A percentile compares a stretch with the other conserved stretches of the same genome.
Conservation (phyloP, 805 yeast species). For the Zygosaccharomyces lentus region DNA sequence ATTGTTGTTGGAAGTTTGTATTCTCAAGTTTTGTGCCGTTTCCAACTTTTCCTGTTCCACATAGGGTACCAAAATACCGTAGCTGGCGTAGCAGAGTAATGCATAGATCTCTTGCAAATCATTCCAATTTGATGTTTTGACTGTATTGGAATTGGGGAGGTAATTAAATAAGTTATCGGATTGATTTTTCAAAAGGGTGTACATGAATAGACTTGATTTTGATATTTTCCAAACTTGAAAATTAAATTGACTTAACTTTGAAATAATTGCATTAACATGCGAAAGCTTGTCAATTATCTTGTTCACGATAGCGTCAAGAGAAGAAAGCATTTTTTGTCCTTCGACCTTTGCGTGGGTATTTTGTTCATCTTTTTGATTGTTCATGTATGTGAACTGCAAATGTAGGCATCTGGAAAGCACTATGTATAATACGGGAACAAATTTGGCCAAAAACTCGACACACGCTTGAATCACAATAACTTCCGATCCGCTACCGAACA, state of each 20-base stretch:
- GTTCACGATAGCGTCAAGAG: constrained; percentile 16
- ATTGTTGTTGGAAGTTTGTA: neutral
- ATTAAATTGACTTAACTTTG: constrained; percentile 48
- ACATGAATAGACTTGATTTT: constrained; percentile 45
- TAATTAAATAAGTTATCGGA: constrained; percentile 12
- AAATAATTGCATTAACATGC: constrained; percentile 34
- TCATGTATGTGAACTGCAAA: constrained; percentile 23
- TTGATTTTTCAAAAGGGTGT: constrained; percentile 35
- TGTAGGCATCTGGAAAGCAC: constrained; percentile 32
- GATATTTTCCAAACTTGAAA: constrained; percentile 63
- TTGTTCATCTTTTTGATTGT: neutral
- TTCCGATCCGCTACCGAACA: constrained; percentile 18
- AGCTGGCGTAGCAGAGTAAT: constrained; percentile 13
- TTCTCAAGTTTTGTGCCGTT: constrained; percentile 9
- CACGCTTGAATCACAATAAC: constrained; percentile 17
- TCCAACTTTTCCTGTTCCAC: constrained; percentile 8
- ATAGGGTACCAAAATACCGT: constrained; percentile 12
- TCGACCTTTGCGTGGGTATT: neutral
- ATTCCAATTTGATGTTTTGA: constrained; percentile 15
- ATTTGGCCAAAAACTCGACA: constrained; percentile 15
- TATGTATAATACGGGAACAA: constrained; percentile 16
- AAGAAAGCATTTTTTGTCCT: neutral
- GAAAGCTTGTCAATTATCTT: constrained; percentile 30
- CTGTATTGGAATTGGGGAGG: constrained; percentile 26
- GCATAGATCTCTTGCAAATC: constrained; percentile 25